phyloP scores from a whole-genome alignment of 345 rosid genomes.

The Noccaea bulbosa region DNA sequence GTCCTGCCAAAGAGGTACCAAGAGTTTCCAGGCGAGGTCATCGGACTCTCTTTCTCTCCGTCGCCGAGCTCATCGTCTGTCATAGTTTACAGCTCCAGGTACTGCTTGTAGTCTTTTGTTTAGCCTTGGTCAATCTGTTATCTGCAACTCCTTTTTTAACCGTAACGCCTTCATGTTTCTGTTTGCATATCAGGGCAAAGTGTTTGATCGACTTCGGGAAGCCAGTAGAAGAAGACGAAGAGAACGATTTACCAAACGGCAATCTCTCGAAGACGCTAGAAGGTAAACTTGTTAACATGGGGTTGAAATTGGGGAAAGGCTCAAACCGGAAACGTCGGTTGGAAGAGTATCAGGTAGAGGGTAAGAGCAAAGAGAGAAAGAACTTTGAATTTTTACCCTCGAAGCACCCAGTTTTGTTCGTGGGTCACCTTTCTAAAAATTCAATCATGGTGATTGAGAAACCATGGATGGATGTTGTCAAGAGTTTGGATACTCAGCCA shows the following conservation, averaged over 20 bases:
- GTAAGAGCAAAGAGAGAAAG: constrained; percentile 58
- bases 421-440: constrained; percentile 77
- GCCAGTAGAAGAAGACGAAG: constrained; percentile 73
- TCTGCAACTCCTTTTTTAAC: neutral
- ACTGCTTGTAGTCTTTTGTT: constrained; percentile 13
- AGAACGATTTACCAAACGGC: constrained; percentile 52
- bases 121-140: neutral
- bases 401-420: constrained; percentile 84
- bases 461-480: constrained; percentile 91
- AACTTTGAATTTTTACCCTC: constrained; percentile 79
- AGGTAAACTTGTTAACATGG: constrained; percentile 48
- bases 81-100: constrained; percentile 91
- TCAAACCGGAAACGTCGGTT: constrained; percentile 52
- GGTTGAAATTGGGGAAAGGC: constrained; percentile 32
- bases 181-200: constrained; percentile 71
- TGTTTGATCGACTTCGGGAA: constrained; percentile 80
- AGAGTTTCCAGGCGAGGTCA: constrained; percentile 97
- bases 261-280: constrained; percentile 54
- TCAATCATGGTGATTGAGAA: constrained; percentile 81
- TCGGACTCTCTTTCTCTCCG: constrained; percentile 81
- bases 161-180: constrained; percentile 1
- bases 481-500: constrained; percentile 70
- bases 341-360: constrained; percentile 53
- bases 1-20: constrained; percentile 76
- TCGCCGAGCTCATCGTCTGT: constrained; percentile 58